A percentile compares a stretch with the other conserved stretches of the same genome.
Conservation (phyloP, 129 eudicot genomes). For the Pseudognaphalium luteoalbum region DNA sequence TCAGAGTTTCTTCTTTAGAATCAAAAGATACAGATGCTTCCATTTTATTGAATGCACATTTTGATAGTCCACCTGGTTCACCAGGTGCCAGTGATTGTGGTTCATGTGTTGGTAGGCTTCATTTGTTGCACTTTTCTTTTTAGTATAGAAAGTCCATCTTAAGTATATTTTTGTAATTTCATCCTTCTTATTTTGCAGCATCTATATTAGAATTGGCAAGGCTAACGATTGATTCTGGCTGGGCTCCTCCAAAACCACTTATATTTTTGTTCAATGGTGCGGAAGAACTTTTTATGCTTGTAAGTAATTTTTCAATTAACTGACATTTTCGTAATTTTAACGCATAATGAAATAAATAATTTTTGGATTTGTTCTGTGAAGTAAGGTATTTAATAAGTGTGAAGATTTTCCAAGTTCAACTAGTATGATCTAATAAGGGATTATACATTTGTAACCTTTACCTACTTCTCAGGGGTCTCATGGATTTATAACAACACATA, state of each 20-base stretch:
- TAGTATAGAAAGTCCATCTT: constrained; percentile 9
- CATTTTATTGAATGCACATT: constrained; percentile 87
- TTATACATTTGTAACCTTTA: constrained; percentile 2
- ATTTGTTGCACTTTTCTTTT: constrained; percentile 7
- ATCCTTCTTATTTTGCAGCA: constrained; percentile 47
- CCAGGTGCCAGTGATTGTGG: constrained; percentile 99
- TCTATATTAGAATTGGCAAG: constrained; percentile 92
- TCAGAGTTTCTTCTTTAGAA: constrained; percentile 80
- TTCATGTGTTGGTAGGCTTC: constrained; percentile 89
- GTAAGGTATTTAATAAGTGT: constrained; percentile 9
- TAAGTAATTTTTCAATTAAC: constrained; percentile 31
- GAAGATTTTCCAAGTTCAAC: not conserved
- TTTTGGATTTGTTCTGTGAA: not conserved
- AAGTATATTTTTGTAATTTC: not conserved
- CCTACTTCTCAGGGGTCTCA: constrained; percentile 82
- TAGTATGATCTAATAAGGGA: constrained; percentile 5
- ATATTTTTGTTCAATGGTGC: constrained; percentile 97
- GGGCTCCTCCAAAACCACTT: constrained; percentile 84
- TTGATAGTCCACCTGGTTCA: constrained; percentile 86
- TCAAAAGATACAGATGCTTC: constrained; percentile 77
- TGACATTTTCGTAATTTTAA: not conserved
- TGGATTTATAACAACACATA: constrained; percentile 93
- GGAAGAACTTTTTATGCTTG: constrained; percentile 98
- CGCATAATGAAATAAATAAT: not conserved
- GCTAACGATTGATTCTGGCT: constrained; percentile 80